Percentiles rank a stretch among this genome's conserved stretches.
These are phyloP conservation scores for Pistacia atlantica DNA, from an alignment of 345 rosid species.

Conservation along the genomic window DNA sequence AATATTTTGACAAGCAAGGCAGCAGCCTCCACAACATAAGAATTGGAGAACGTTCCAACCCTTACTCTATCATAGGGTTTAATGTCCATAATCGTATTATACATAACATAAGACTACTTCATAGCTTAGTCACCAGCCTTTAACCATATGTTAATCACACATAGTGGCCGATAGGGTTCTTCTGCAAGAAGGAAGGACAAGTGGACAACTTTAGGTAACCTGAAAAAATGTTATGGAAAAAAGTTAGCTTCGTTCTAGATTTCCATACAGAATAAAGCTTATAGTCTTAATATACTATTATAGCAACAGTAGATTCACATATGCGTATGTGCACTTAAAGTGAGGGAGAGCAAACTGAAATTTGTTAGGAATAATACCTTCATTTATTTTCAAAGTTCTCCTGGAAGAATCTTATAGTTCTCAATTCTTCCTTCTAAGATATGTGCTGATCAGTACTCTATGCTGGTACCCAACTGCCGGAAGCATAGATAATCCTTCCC, in stretches of 20 bases:
- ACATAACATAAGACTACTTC: background rate
- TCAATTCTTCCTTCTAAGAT: background rate
- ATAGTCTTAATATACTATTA: background rate
- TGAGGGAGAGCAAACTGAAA: background rate
- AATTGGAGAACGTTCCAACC: background rate
- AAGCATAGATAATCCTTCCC: slow-evolving; percentile 67
- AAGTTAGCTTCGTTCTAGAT: background rate
- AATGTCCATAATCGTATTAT: background rate
- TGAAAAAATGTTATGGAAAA: background rate
- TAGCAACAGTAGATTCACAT: background rate
- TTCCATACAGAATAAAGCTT: background rate
- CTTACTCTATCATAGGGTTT: background rate
- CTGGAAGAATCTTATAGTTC: slow-evolving; percentile 6
- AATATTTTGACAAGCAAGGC: background rate
- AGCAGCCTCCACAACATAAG: background rate
- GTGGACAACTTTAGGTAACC: background rate
- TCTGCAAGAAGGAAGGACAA: background rate
- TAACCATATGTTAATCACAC: background rate
- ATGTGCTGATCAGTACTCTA: slow-evolving; percentile 11
- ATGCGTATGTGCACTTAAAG: background rate
- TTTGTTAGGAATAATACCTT: slow-evolving; percentile 10
- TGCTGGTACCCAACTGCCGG: slow-evolving; percentile 72
- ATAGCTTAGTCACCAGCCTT: background rate
- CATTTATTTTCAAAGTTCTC: background rate
- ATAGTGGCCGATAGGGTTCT: background rate